A percentile compares a stretch with the other conserved stretches of the same genome.
Evolutionary conservation across 2,329 filamentous ascomycete species (phyloP).

Genomic region (Cladosporium sphaerospermum): DNA sequence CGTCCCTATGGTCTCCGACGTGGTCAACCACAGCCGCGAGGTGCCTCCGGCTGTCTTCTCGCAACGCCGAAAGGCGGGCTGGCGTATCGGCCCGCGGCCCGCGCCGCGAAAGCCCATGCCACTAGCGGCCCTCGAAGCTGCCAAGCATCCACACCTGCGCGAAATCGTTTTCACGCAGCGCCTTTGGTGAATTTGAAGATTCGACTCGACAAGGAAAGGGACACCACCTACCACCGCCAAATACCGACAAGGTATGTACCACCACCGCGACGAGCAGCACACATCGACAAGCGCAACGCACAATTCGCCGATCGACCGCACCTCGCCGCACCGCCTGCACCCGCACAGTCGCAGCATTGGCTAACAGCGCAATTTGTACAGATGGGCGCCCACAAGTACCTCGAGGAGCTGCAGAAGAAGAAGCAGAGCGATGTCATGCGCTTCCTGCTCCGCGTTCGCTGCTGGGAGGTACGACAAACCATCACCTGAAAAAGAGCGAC

Average conservation of each 20-base stretch:
- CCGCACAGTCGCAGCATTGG: slow-evolving; percentile 9
- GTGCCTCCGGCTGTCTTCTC: no score
- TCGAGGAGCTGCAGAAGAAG: slow-evolving; percentile 99
- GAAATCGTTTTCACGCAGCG: background rate
- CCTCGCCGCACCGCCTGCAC: background rate
- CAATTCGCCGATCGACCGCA: slow-evolving; percentile 1
- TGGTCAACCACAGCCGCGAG: no score
- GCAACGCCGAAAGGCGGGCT: no score
- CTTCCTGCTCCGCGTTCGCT: slow-evolving; percentile 99
- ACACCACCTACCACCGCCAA: slow-evolving; percentile 14
- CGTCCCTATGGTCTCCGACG: no score
- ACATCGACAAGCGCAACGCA: slow-evolving; percentile 2
- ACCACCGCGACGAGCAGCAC: background rate
- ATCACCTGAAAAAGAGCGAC: slow-evolving; percentile 26
- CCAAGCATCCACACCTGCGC: background rate
- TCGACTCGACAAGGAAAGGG: slow-evolving; percentile 6
- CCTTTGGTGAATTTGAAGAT: background rate
- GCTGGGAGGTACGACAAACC: slow-evolving; percentile 79
- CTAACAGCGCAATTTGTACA: slow-evolving; percentile 33
- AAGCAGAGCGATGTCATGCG: slow-evolving; percentile 99
- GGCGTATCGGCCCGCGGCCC: no score
- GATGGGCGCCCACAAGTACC: slow-evolving; percentile 99
- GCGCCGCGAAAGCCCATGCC: no score
- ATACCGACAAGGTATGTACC: slow-evolving; percentile 24
- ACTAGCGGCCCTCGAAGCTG: background rate